phyloP scores from a whole-genome alignment of 2,329 filamentous ascomycete genomes.

The Phyllosticta citrichinensis region DNA sequence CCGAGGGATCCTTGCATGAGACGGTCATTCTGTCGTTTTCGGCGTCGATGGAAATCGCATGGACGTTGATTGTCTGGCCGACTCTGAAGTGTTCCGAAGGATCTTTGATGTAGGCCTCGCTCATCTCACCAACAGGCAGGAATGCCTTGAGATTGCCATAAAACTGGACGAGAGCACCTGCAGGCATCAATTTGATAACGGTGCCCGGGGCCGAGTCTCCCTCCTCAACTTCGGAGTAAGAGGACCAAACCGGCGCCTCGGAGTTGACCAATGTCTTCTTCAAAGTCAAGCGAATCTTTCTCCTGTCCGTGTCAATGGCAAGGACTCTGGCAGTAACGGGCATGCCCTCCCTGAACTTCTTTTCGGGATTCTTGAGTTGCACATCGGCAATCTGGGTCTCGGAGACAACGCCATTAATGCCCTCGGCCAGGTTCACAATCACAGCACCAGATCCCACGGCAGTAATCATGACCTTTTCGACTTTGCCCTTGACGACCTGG shows the following conservation, averaged over 20 bases:
- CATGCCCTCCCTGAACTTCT: slow-evolving; percentile 84
- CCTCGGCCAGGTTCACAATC: slow-evolving; percentile 74
- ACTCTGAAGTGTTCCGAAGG: slow-evolving; percentile 79
- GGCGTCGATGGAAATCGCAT: slow-evolving; percentile 70
- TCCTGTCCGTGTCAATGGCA: slow-evolving; percentile 64
- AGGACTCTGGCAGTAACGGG: slow-evolving; percentile 78
- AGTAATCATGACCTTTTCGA: slow-evolving; percentile 76
- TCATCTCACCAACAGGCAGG: slow-evolving; percentile 93
- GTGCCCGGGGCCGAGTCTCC: slow-evolving; percentile 78
- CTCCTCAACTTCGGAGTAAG: slow-evolving; percentile 61
- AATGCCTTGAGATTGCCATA: slow-evolving; percentile 78
- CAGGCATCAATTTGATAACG: slow-evolving; percentile 66
- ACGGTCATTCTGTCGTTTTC: slow-evolving; percentile 66
- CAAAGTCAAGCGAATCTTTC: slow-evolving; percentile 74
- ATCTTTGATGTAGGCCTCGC: slow-evolving; percentile 87
- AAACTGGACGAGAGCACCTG: slow-evolving; percentile 85
- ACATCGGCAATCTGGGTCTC: slow-evolving; percentile 85
- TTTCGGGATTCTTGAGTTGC: slow-evolving; percentile 81
- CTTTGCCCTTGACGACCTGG: slow-evolving; percentile 66
- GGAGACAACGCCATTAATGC: slow-evolving; percentile 79
- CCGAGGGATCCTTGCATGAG: slow-evolving; percentile 82
- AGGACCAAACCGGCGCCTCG: slow-evolving; percentile 67
- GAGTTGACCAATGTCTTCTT: slow-evolving; percentile 95
- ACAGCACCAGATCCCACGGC: slow-evolving; percentile 70
- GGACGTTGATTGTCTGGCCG: slow-evolving; percentile 86